A percentile compares a stretch with the other conserved stretches of the same genome.
Conservation (phyloP, 164 flowering plant genomes). For the Amborella trichopoda region DNA sequence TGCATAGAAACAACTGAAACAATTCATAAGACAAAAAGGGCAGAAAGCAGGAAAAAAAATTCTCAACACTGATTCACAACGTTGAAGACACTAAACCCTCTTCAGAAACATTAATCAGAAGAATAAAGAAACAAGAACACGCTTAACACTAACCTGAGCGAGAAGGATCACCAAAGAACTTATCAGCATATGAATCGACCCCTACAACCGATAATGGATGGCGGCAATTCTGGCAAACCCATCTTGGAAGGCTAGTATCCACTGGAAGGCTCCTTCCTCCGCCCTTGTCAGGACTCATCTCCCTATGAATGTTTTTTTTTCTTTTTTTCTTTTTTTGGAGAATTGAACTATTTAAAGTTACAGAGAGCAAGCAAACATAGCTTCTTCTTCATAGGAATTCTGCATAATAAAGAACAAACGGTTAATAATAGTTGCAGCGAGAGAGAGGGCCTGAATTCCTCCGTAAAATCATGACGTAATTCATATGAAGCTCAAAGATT, state of each 20-base stretch:
- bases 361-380: too few relatives aligned
- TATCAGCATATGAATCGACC: constrained; percentile 80
- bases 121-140: constrained; percentile 1
- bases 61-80: background rate
- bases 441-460: too few relatives aligned
- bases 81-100: background rate
- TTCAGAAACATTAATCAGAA: background rate
- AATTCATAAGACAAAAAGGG: background rate
- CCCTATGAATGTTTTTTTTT: background rate
- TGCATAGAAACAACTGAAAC: background rate
- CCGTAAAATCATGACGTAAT: too few relatives aligned
- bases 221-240: constrained; percentile 86
- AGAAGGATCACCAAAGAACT: constrained; percentile 49
- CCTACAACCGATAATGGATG: constrained; percentile 69
- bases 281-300: constrained; percentile 8
- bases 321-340: background rate
- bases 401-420: too few relatives aligned
- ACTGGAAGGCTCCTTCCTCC: constrained; percentile 43
- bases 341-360: too few relatives aligned
- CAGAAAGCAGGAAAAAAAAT: background rate
- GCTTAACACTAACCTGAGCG: constrained; percentile 45
- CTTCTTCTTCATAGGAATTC: too few relatives aligned
- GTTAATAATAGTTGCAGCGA: too few relatives aligned
- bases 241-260: constrained; percentile 78
- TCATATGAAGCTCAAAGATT: too few relatives aligned